These are phyloP conservation scores for Pseudocercospora pini-densiflorae DNA, from an alignment of 2,329 filamentous ascomycete genomes.

Conservation along the genomic window DNA sequence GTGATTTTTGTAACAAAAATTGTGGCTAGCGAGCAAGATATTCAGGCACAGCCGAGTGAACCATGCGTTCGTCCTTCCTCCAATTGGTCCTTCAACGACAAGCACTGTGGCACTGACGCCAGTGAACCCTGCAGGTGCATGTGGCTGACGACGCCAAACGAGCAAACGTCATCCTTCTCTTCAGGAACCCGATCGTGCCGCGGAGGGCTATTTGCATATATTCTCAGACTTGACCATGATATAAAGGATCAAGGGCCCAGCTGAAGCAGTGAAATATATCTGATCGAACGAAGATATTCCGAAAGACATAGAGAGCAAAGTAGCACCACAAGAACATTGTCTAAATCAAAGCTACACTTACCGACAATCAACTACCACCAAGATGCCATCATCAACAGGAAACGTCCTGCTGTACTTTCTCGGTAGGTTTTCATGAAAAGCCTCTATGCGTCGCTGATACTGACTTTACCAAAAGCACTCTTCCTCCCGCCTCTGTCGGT, in stretches of 20 bases:
- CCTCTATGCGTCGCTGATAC: too few species aligned
- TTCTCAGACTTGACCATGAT: background rate
- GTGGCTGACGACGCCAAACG: background rate
- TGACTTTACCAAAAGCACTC: conserved; percentile 58
- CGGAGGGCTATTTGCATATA: background rate
- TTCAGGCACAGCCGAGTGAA: background rate
- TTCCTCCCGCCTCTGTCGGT: conserved; percentile 86
- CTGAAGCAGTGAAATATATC: background rate
- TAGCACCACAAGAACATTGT: background rate
- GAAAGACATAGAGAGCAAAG: background rate
- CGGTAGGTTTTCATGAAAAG: background rate
- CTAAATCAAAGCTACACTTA: background rate
- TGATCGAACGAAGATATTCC: background rate
- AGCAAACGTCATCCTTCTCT: background rate
- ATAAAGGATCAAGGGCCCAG: background rate
- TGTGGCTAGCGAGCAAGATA: conserved; percentile 3
- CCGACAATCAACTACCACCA: background rate
- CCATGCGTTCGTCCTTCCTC: background rate
- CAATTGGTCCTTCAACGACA: background rate
- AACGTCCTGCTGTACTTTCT: conserved; percentile 28
- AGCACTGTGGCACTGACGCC: background rate
- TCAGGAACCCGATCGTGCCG: background rate
- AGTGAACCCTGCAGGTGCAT: background rate
- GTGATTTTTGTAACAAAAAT: background rate
- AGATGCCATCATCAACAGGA: conserved; percentile 20